Evolutionary conservation across 2,329 filamentous ascomycete genomes (phyloP), one percentile per base, ranked within the genome.

Genomic region (Chaetomiaceae sp.): DNA sequence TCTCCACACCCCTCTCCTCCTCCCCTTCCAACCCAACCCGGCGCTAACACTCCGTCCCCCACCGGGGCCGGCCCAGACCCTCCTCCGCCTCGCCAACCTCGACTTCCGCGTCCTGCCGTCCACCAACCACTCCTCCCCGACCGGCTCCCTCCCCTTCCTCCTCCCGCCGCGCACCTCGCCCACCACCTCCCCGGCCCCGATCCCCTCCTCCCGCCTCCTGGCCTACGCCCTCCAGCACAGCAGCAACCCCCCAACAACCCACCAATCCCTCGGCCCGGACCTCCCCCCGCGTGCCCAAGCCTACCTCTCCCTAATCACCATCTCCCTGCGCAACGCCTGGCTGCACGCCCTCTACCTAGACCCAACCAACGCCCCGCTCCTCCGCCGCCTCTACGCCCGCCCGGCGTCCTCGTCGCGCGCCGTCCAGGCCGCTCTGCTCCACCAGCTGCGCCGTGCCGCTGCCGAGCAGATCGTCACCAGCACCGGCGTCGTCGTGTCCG

Each of bases 111-210:
- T 85, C 45, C 73, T 82, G 6, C 71, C 88, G 4, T 95, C 90
- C 4, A 95, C 82, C 60, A 97, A 97, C 68, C 93, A 97, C 73
- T 90, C 92, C 45, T 96, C 91, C 2, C 92, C 92, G 0, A 86
- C 85, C 19, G 91, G 92, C 51, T 77, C 84, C n/a, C 77, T 97
- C 13, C 93, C 93, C 0, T 97, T 95, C 70, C 77, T 99, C 38
- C 77, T 92, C 8, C 85, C 9, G 56, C 69, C 21, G 54, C 67
- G 16, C 57, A 60, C 13, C 61, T 72, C 27, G 67, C 70, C 53
- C 53, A 59, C 30, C 23, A 51, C 44, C 56, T 67, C 23, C 19
- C 58, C 61, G 12, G 54, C 48, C 3, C 66, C 58, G 0, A 55
- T 66, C 23, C 58, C 62, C 4, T 46, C 62, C 7, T 52, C 54